phyloP scores from a whole-genome alignment of 768 basidiomycete species.

The Boletus eberwhitei region DNA sequence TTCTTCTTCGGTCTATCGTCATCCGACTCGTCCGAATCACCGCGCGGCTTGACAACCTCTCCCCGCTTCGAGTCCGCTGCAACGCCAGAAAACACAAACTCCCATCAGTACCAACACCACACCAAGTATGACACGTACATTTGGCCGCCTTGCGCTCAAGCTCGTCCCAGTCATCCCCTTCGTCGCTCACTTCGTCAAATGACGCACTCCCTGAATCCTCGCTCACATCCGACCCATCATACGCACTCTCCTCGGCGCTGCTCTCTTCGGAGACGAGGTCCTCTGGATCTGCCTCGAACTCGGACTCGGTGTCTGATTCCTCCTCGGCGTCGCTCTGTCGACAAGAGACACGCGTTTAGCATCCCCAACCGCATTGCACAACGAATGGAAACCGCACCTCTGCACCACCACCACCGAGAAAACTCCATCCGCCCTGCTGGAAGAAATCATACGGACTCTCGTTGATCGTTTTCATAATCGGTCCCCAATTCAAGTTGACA shows the following conservation, averaged over 20 bases:
- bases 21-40: constrained; percentile 54
- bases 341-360: constrained; percentile 39
- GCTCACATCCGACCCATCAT: constrained; percentile 50
- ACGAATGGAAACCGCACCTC: constrained; percentile 47
- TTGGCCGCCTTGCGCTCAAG: constrained; percentile 88
- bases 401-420: constrained; percentile 67
- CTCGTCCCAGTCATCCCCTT: constrained; percentile 95
- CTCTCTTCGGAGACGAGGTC: constrained; percentile 41
- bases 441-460: constrained; percentile 96
- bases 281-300: constrained; percentile 53
- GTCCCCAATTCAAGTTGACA: constrained; percentile 96
- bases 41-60: constrained; percentile 35
- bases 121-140: constrained; percentile 42
- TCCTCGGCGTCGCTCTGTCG: constrained; percentile 56
- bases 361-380: too few species aligned
- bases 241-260: constrained; percentile 53
- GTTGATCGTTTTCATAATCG: constrained; percentile 98
- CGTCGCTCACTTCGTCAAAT: constrained; percentile 60
- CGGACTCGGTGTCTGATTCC: constrained; percentile 65
- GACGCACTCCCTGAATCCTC: constrained; percentile 64
- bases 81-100: background rate
- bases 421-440: constrained; percentile 97
- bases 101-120: background rate
- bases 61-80: constrained; percentile 51
- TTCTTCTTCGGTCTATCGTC: constrained; percentile 49